phyloP scores from a whole-genome alignment of 352 stramenopile species.

The Pelagophyceae sp. region DNA sequence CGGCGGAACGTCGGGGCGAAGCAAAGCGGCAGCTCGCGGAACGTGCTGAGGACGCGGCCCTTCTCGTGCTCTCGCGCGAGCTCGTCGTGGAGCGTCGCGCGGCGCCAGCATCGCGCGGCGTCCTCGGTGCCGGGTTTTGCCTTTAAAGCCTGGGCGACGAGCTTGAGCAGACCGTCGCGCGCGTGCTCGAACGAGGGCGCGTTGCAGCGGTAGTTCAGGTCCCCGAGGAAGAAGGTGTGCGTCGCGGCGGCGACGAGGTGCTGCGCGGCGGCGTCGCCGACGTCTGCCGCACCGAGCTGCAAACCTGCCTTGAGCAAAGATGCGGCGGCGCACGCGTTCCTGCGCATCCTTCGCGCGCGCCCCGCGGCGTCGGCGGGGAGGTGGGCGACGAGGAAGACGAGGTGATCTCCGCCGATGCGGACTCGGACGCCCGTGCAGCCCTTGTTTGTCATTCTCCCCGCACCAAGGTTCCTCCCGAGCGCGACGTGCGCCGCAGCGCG shows the following conservation, averaged over 20 bases:
- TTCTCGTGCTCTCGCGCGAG: background rate
- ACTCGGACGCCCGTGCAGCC: constrained; percentile 72
- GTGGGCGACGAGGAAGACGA: constrained; percentile 72
- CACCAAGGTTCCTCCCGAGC: constrained; percentile 28
- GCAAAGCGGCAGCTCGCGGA: background rate
- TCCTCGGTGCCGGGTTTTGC: background rate
- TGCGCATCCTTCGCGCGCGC: constrained; percentile 56
- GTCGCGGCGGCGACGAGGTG: background rate
- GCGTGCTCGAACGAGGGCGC: background rate
- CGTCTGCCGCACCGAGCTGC: constrained; percentile 69
- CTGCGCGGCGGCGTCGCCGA: constrained; percentile 60
- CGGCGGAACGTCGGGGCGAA: constrained; percentile 35
- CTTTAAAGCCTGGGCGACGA: background rate
- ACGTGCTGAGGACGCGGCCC: background rate
- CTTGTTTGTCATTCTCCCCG: constrained; percentile 67
- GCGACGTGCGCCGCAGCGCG: constrained; percentile 12
- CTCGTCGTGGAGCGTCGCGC: constrained; percentile 1
- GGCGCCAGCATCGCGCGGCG: background rate
- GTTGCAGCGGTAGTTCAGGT: constrained; percentile 70
- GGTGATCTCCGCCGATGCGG: constrained; percentile 68
- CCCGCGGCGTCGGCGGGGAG: constrained; percentile 64
- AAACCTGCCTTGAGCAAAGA: constrained; percentile 67
- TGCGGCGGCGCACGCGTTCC: constrained; percentile 65
- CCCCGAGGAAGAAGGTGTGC: constrained; percentile 72
- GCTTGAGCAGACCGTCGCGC: background rate